phyloP scores from a whole-genome alignment of 495 filamentous ascomycete genomes.

The Trichodelitschia bisporula region DNA sequence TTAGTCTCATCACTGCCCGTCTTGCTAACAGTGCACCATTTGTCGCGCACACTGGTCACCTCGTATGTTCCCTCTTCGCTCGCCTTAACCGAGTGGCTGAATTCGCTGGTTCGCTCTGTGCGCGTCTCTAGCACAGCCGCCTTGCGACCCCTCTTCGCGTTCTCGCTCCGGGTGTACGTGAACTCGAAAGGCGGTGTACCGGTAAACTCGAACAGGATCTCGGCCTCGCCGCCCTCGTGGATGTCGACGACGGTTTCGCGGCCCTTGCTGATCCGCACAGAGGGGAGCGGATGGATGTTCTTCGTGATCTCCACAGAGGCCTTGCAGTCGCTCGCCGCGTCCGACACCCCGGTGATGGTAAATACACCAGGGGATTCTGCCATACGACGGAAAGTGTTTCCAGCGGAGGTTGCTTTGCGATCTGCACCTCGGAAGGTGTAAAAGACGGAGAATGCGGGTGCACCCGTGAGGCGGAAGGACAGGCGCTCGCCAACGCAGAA shows the following conservation, averaged over 20 bases:
- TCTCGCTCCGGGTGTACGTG: conserved; percentile 75
- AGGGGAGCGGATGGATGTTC: conserved; percentile 72
- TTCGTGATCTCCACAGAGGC: conserved; percentile 61
- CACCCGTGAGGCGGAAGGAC: conserved; percentile 68
- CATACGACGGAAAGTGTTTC: conserved; percentile 67
- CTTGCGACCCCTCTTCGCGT: conserved; percentile 29
- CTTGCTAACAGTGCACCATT: conserved; percentile 63
- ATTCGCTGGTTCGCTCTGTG: conserved; percentile 58
- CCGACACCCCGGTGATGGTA: conserved; percentile 58
- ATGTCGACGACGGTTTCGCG: conserved; percentile 62
- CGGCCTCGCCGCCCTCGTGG: conserved; percentile 80
- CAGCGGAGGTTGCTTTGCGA: conserved; percentile 51
- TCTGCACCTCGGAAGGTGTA: conserved; percentile 63
- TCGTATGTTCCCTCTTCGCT: conserved; percentile 92
- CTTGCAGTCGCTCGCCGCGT: conserved; percentile 62
- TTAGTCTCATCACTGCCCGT: too few species aligned
- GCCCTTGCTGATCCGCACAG: conserved; percentile 68
- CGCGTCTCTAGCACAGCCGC: conserved; percentile 65
- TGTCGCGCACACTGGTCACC: conserved; percentile 83
- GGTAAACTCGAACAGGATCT: conserved; percentile 81
- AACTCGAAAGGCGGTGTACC: conserved; percentile 95
- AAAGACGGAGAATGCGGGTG: conserved; percentile 73
- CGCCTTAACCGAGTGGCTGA: conserved; percentile 53
- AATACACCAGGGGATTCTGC: conserved; percentile 79
- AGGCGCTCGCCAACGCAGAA: conserved; percentile 92